These are phyloP conservation scores for Penicillium nordicum DNA, from an alignment of 2,329 filamentous ascomycete species.

Conservation along the genomic window DNA sequence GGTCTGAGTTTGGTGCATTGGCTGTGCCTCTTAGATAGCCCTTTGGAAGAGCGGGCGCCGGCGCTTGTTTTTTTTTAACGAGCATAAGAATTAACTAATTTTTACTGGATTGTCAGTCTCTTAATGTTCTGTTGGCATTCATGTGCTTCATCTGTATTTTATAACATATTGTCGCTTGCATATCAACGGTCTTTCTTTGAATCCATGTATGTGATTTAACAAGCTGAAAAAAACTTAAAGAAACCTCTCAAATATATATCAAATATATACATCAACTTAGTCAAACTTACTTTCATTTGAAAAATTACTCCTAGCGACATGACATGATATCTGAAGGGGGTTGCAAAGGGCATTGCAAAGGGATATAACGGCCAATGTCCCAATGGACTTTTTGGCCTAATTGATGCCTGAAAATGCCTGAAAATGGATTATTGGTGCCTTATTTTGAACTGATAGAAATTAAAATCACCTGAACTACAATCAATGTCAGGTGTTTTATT, in stretches of 20 bases:
- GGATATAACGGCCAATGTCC: too few species aligned
- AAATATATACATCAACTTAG: background rate
- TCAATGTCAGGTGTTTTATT: too few species aligned
- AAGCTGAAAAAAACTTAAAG: background rate
- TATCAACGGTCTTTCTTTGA: background rate
- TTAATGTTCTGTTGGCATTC: background rate
- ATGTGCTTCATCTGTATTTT: background rate
- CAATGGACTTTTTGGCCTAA: too few species aligned
- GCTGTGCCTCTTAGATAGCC: slow-evolving; percentile 2
- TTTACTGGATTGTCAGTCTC: background rate
- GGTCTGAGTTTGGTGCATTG: slow-evolving; percentile 2
- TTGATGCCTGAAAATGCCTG: too few species aligned
- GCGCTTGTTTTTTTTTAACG: slow-evolving; percentile 13
- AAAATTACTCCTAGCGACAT: background rate
- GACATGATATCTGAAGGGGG: background rate
- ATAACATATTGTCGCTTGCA: background rate
- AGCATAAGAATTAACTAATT: slow-evolving; percentile 8
- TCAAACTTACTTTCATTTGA: background rate
- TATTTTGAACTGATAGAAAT: too few species aligned
- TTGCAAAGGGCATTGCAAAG: too few species aligned
- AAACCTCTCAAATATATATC: background rate
- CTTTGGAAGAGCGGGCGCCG: slow-evolving; percentile 10
- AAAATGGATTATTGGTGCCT: too few species aligned
- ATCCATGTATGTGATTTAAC: background rate
- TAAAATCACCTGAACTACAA: too few species aligned